These are phyloP conservation scores for Porcisia deanei DNA, from an alignment of 208 protist genomes.

Conservation along the genomic window DNA sequence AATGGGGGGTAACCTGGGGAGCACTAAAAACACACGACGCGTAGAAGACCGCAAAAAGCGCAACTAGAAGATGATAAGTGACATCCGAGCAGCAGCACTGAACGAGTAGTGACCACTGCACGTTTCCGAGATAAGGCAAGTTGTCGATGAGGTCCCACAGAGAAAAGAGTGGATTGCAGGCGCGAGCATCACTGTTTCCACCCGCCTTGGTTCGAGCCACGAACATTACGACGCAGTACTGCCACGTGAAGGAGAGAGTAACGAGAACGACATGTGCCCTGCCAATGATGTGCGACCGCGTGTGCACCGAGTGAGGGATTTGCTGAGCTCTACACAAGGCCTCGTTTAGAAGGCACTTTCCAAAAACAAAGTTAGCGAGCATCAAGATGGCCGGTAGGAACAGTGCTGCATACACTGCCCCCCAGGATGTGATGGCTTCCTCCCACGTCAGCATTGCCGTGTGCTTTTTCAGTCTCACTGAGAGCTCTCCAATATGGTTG, in stretches of 20 bases:
- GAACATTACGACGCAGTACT: conserved; percentile 66
- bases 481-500: neutral
- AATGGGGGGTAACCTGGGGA: conserved; percentile 35
- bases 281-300: conserved; percentile 26
- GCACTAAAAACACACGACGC: conserved; percentile 46
- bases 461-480: neutral
- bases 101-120: conserved; percentile 10
- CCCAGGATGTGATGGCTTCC: conserved; percentile 54
- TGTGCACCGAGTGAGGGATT: conserved; percentile 24
- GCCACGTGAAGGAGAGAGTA: conserved; percentile 48
- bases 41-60: conserved; percentile 35
- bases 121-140: conserved; percentile 12
- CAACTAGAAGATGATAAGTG: conserved; percentile 33
- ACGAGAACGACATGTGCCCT: conserved; percentile 36
- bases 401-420: conserved; percentile 50
- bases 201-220: conserved; percentile 15
- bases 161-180: conserved; percentile 35
- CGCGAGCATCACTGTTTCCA: neutral
- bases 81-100: conserved; percentile 33
- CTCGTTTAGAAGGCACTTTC: conserved; percentile 62
- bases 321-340: conserved; percentile 39
- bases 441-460: conserved; percentile 12
- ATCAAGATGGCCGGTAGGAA: conserved; percentile 52
- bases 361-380: conserved; percentile 66
- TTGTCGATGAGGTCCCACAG: conserved; percentile 42